A percentile compares a stretch with the other conserved stretches of the same genome.
phyloP scores from a whole-genome alignment of 495 filamentous ascomycete genomes.

The Neurospora sp. region DNA sequence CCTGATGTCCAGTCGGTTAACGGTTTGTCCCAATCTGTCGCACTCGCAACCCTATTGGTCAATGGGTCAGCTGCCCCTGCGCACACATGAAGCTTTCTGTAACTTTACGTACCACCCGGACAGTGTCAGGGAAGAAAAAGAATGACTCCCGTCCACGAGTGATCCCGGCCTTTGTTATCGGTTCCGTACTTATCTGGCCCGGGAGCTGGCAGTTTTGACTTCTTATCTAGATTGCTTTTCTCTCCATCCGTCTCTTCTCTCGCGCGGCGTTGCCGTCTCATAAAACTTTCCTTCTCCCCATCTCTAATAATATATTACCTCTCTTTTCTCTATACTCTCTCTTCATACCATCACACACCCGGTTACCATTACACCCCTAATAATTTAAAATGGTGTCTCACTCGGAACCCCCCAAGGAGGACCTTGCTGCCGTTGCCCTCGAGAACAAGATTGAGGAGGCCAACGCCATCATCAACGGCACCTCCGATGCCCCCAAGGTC shows the following conservation, averaged over 20 bases:
- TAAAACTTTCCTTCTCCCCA: neutral
- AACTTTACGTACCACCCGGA: neutral
- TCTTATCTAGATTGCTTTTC: neutral
- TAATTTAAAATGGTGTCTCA: constrained; percentile 8
- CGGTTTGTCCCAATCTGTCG: neutral
- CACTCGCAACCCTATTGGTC: constrained; percentile 13
- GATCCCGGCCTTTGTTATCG: neutral
- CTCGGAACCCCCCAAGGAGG: constrained; percentile 12
- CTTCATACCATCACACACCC: neutral
- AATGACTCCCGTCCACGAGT: neutral
- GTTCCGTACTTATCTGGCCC: neutral
- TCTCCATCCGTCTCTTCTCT: neutral
- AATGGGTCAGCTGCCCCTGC: constrained; percentile 20
- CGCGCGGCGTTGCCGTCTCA: neutral
- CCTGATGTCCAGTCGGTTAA: neutral
- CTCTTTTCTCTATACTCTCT: constrained; percentile 3
- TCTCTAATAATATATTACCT: neutral
- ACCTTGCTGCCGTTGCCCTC: constrained; percentile 34
- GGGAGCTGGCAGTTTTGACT: neutral
- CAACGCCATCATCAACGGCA: constrained; percentile 15
- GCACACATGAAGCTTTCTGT: neutral
- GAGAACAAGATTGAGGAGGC: constrained; percentile 28
- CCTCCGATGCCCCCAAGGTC: constrained; percentile 16
- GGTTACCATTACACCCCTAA: neutral
- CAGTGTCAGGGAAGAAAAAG: neutral